Evolutionary conservation across 495 filamentous ascomycete genomes (phyloP).

Genomic region (Umbilicaria muhlenbergii): DNA sequence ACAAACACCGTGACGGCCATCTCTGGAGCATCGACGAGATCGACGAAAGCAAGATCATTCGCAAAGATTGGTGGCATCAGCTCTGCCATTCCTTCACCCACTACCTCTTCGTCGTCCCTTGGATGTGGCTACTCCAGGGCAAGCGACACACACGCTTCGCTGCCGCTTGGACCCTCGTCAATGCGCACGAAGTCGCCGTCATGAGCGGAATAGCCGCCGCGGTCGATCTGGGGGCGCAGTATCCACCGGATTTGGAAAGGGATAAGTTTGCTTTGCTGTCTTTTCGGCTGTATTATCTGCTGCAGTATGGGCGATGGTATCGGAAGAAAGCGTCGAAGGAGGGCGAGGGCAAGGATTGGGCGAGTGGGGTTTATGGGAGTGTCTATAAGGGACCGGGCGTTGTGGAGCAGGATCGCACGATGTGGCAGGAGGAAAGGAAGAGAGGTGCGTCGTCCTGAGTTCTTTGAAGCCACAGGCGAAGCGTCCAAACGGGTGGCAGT

Average conservation of each 20-base stretch:
- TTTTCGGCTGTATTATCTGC: slow-evolving; percentile 36
- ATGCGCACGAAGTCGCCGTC: slow-evolving; percentile 69
- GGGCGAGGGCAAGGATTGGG: slow-evolving; percentile 28
- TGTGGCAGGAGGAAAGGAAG: slow-evolving; percentile 29
- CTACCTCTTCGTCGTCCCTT: neutral
- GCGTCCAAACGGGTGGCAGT: too few relatives aligned
- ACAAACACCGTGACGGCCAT: too few relatives aligned
- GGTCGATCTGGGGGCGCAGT: slow-evolving; percentile 59
- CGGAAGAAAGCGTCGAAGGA: slow-evolving; percentile 11
- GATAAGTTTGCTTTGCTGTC: slow-evolving; percentile 44
- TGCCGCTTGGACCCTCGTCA: slow-evolving; percentile 68
- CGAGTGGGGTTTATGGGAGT: slow-evolving; percentile 34
- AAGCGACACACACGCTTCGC: slow-evolving; percentile 52
- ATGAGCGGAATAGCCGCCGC: slow-evolving; percentile 69
- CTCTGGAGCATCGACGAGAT: too few relatives aligned
- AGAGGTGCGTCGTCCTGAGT: slow-evolving; percentile 3
- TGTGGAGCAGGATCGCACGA: slow-evolving; percentile 26
- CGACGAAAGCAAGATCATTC: neutral
- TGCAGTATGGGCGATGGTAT: slow-evolving; percentile 35
- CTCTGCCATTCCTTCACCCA: too few relatives aligned
- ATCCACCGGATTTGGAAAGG: slow-evolving; percentile 33
- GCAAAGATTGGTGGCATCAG: slow-evolving; percentile 20
- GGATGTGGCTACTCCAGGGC: slow-evolving; percentile 41
- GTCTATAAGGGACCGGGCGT: slow-evolving; percentile 37
- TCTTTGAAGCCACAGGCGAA: too few relatives aligned